phyloP scores from a whole-genome alignment of 192 early-diverging fungal genomes.

The Backusella parvicylindrica region DNA sequence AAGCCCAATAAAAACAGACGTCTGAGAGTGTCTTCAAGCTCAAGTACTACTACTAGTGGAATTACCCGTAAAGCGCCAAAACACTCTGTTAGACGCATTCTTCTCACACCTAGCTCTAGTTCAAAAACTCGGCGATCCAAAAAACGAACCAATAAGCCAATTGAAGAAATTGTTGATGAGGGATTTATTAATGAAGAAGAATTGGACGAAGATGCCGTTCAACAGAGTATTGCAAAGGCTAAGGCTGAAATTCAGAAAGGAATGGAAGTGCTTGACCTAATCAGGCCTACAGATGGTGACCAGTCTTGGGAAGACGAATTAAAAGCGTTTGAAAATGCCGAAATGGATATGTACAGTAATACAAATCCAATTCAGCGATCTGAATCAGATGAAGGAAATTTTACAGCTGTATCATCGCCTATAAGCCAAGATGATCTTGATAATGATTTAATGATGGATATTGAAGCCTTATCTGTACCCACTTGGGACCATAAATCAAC shows the following conservation, averaged over 20 bases:
- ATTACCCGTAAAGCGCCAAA: neutral
- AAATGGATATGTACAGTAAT: neutral
- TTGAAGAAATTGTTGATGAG: neutral
- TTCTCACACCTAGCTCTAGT: slow-evolving; percentile 11
- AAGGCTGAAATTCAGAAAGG: slow-evolving; percentile 34
- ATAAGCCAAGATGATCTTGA: neutral
- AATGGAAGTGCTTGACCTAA: slow-evolving; percentile 32
- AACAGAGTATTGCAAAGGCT: slow-evolving; percentile 36
- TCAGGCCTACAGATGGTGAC: slow-evolving; percentile 18
- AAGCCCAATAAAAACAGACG: neutral
- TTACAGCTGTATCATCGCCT: slow-evolving; percentile 14
- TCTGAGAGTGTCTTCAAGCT: neutral
- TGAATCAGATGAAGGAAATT: slow-evolving; percentile 28
- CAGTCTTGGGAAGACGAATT: slow-evolving; percentile 33
- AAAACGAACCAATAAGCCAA: neutral
- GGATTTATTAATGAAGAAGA: neutral
- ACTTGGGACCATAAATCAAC: slow-evolving; percentile 20
- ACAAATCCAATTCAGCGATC: slow-evolving; percentile 7
- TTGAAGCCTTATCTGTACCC: slow-evolving; percentile 24
- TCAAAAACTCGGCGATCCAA: neutral
- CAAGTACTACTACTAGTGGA: neutral
- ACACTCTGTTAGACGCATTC: neutral
- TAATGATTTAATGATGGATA: slow-evolving; percentile 16
- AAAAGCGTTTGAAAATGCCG: slow-evolving; percentile 27
- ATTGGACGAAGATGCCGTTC: slow-evolving; percentile 12